phyloP scores from a whole-genome alignment of 2,329 filamentous ascomycete species.

The Colletotrichum sp. region DNA sequence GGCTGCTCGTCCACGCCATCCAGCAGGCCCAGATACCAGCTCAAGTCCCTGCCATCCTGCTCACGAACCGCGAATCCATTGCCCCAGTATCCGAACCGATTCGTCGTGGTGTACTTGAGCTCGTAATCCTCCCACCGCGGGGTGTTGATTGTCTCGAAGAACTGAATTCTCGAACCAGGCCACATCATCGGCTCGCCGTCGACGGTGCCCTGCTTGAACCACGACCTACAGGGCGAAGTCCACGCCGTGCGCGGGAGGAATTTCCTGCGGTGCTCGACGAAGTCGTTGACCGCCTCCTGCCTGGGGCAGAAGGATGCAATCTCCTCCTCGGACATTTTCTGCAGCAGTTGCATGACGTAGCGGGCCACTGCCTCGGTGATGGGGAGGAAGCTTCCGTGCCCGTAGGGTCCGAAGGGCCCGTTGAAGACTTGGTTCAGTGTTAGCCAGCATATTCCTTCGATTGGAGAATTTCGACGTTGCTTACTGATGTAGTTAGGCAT shows the following conservation, averaged over 20 bases:
- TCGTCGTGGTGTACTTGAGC: constrained; percentile 24
- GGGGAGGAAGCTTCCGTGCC: constrained; percentile 28
- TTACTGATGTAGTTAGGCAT: constrained; percentile 29
- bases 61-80: constrained; percentile 25
- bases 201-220: constrained; percentile 31
- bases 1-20: constrained; percentile 24
- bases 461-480: not conserved
- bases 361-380: constrained; percentile 28
- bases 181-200: constrained; percentile 30
- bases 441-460: not conserved
- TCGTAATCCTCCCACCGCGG: constrained; percentile 32
- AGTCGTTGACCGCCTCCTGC: constrained; percentile 30
- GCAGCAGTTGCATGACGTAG: constrained; percentile 34
- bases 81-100: constrained; percentile 29
- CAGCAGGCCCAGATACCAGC: constrained; percentile 26
- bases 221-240: constrained; percentile 28
- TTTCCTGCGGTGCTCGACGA: constrained; percentile 31
- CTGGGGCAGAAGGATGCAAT: constrained; percentile 26
- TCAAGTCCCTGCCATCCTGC: constrained; percentile 22
- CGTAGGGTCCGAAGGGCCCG: constrained; percentile 29
- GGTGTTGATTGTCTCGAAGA: constrained; percentile 27
- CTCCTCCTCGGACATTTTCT: constrained; percentile 29
- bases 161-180: constrained; percentile 29
- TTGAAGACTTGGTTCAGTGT: constrained; percentile 24
- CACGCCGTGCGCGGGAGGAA: constrained; percentile 30